Evolutionary conservation across 495 filamentous ascomycete species (phyloP).

Genomic region (Tuber umbilicatum): DNA sequence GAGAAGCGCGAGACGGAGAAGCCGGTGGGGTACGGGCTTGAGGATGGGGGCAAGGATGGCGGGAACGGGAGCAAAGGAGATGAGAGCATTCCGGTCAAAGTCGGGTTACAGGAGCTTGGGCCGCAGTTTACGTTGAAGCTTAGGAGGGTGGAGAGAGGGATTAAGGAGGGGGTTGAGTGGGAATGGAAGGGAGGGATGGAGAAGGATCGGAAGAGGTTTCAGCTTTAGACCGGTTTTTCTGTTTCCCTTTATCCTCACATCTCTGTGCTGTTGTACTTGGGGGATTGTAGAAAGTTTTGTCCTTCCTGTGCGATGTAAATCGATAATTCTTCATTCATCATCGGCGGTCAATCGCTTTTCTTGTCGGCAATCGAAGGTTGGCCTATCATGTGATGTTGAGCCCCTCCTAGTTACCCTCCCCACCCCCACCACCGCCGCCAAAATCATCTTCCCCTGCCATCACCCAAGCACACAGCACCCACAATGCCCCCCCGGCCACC

Average conservation of each 20-base stretch:
- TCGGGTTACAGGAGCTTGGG: slow-evolving; percentile 78
- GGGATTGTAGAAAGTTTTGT: background rate
- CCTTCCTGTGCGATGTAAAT: background rate
- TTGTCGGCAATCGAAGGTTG: background rate
- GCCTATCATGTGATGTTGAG: background rate
- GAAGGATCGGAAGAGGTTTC: slow-evolving; percentile 86
- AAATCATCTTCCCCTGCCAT: background rate
- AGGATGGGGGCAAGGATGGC: slow-evolving; percentile 54
- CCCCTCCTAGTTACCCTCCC: background rate
- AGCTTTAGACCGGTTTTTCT: slow-evolving; percentile 52
- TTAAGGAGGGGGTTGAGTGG: slow-evolving; percentile 67
- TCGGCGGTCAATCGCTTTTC: background rate
- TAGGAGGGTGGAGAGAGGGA: slow-evolving; percentile 81
- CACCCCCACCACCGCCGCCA: background rate
- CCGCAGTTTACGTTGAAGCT: slow-evolving; percentile 82
- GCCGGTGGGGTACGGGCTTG: slow-evolving; percentile 52
- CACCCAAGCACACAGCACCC: background rate
- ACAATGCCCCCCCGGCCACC: background rate
- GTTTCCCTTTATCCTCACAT: background rate
- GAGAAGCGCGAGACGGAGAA: slow-evolving; percentile 82
- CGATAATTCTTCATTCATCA: background rate
- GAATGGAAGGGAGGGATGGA: slow-evolving; percentile 92
- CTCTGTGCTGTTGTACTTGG: background rate
- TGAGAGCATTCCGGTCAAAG: slow-evolving; percentile 69
- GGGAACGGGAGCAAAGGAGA: slow-evolving; percentile 73